Evolutionary conservation across 1,284 basidiomycete species (phyloP).

Genomic region (Ganoderma sinense): DNA sequence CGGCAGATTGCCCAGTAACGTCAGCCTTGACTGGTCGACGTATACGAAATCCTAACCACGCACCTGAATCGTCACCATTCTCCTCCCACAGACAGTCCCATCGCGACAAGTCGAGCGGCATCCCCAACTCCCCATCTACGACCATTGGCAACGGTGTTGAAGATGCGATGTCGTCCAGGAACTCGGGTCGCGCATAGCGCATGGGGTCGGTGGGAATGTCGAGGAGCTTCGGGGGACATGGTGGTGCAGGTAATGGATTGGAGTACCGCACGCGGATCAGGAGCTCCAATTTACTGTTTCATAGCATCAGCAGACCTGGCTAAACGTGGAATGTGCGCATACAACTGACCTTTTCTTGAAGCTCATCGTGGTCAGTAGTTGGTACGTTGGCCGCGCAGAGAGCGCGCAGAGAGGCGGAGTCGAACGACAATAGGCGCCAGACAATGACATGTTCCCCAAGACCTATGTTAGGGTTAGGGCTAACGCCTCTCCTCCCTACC

Average conservation of each 20-base stretch:
- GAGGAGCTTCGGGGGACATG: constrained; percentile 93
- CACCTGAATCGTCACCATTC: constrained; percentile 72
- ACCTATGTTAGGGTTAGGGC: not conserved
- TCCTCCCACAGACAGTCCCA: constrained; percentile 89
- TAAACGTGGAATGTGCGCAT: not conserved
- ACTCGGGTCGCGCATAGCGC: constrained; percentile 87
- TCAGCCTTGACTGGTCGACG: not conserved
- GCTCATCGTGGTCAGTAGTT: constrained; percentile 22
- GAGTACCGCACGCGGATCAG: constrained; percentile 91
- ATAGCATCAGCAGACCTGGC: not conserved
- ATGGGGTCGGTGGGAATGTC: constrained; percentile 86
- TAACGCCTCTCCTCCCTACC: not conserved
- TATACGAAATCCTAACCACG: constrained; percentile 32
- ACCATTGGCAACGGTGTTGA: constrained; percentile 91
- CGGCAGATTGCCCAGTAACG: not conserved
- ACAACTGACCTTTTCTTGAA: constrained; percentile 28
- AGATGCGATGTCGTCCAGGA: constrained; percentile 81
- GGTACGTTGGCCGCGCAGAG: not conserved
- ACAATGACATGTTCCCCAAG: not conserved
- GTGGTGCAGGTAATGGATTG: constrained; percentile 92
- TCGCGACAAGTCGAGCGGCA: constrained; percentile 88
- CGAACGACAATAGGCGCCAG: not conserved
- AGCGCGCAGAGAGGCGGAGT: not conserved
- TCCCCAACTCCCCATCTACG: constrained; percentile 92
- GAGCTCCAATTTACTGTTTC: constrained; percentile 79